Evolutionary conservation across 805 yeast genomes (phyloP).

Genomic region (Naumovozyma castellii): DNA sequence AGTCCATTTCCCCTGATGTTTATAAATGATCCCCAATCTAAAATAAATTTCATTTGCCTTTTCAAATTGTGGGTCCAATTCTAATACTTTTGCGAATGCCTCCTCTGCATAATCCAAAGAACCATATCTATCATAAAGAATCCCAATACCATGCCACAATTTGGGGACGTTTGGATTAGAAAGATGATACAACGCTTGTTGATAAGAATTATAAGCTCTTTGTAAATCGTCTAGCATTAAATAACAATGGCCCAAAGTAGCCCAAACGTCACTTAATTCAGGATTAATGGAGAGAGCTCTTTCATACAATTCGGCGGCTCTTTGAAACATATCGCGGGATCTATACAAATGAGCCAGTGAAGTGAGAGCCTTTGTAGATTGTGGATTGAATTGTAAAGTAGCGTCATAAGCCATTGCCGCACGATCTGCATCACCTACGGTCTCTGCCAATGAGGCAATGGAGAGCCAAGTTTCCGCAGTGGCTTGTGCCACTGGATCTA

Average conservation of each 20-base stretch:
- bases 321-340: conserved; percentile 79
- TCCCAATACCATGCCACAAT: conserved; percentile 98
- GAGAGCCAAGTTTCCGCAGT: conserved; percentile 84
- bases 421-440: conserved; percentile 77
- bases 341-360: conserved; percentile 84
- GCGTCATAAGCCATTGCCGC: conserved; percentile 85
- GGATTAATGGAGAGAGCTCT: conserved; percentile 73
- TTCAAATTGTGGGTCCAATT: conserved; percentile 91
- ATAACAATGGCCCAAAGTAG: conserved; percentile 90
- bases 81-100: conserved; percentile 92
- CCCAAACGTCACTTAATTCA: conserved; percentile 95
- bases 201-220: conserved; percentile 93
- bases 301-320: conserved; percentile 91
- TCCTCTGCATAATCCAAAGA: conserved; percentile 96
- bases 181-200: conserved; percentile 84
- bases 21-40: conserved; percentile 91
- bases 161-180: conserved; percentile 93
- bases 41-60: conserved; percentile 94
- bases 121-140: conserved; percentile 91
- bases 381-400: conserved; percentile 77
- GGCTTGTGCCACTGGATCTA: conserved; percentile 37
- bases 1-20: conserved; percentile 80
- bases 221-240: conserved; percentile 93
- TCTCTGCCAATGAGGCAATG: conserved; percentile 81
- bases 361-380: conserved; percentile 75